Evolutionary conservation across 2,329 filamentous ascomycete species (phyloP).

Genomic region (Zymoseptoria tritici): DNA sequence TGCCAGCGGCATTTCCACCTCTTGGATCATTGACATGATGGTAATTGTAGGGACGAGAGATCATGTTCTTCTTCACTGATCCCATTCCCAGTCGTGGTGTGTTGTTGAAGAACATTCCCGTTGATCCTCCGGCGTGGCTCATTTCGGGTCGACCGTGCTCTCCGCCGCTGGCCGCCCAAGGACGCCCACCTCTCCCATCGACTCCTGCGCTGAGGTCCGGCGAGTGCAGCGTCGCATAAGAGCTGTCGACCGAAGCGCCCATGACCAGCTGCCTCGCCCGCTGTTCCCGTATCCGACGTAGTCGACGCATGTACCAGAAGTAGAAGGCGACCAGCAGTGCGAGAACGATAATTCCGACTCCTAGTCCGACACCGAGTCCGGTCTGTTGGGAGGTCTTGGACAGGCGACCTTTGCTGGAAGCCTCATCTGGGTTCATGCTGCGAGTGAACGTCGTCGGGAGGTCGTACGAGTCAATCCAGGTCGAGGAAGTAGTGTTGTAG

Average conservation of each 20-base stretch:
- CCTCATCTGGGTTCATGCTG: neutral
- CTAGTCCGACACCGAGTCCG: conserved; percentile 40
- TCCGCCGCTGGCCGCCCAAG: conserved; percentile 30
- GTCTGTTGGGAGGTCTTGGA: conserved; percentile 40
- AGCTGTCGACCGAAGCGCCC: conserved; percentile 24
- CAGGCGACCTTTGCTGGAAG: conserved; percentile 26
- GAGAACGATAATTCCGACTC: conserved; percentile 37
- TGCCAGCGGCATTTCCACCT: conserved; percentile 34
- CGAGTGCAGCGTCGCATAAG: conserved; percentile 42
- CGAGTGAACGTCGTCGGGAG: conserved; percentile 27
- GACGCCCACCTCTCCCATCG: conserved; percentile 34
- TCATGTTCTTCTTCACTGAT: conserved; percentile 34
- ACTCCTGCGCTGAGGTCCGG: conserved; percentile 34
- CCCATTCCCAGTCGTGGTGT: conserved; percentile 39
- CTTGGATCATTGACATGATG: conserved; percentile 27
- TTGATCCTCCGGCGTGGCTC: conserved; percentile 32
- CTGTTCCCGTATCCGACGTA: conserved; percentile 33
- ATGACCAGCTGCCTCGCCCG: conserved; percentile 49
- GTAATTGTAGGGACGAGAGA: conserved; percentile 31
- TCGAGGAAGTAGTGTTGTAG: conserved; percentile 54
- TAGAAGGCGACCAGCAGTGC: conserved; percentile 38
- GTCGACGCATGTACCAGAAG: conserved; percentile 39
- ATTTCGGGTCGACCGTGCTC: conserved; percentile 6
- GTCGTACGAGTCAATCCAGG: conserved; percentile 52
- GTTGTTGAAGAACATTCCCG: conserved; percentile 41